Evolutionary conservation across 1,284 basidiomycete genomes (phyloP).

Genomic region (Puccinia polysora): DNA sequence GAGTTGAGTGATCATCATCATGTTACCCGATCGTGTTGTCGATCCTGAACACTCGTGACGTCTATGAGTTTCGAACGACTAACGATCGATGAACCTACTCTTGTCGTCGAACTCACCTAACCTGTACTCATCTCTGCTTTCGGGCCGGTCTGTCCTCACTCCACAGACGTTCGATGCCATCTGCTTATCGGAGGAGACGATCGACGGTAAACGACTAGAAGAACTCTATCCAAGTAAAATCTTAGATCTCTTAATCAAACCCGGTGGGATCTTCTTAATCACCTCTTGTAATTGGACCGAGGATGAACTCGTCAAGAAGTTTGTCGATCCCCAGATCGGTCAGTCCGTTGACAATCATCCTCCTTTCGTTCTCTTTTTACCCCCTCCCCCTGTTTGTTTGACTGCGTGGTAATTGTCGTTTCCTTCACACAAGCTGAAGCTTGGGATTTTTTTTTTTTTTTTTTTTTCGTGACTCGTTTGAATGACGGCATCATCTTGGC

Average conservation of each 20-base stretch:
- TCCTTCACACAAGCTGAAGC: not conserved
- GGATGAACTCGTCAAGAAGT: slow-evolving; percentile 19
- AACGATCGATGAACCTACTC: no score
- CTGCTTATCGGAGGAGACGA: slow-evolving; percentile 12
- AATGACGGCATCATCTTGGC: no score
- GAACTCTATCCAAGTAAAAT: slow-evolving; percentile 18
- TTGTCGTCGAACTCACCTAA: not conserved
- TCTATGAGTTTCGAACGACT: no score
- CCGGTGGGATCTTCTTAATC: slow-evolving; percentile 25
- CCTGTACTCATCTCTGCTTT: not conserved
- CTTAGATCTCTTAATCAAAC: slow-evolving; percentile 4
- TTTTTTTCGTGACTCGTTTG: not conserved
- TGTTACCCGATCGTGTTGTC: not conserved
- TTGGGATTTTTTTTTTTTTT: slow-evolving; percentile 3
- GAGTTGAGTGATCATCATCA: slow-evolving; percentile 1
- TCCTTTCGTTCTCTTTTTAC: not conserved
- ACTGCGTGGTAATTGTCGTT: not conserved
- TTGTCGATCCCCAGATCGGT: slow-evolving; percentile 14
- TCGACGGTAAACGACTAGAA: slow-evolving; percentile 6
- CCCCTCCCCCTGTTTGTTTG: not conserved
- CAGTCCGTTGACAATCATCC: not conserved
- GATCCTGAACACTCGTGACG: not conserved
- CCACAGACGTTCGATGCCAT: slow-evolving; percentile 42
- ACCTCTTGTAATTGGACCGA: slow-evolving; percentile 42
- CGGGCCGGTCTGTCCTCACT: not conserved